Percentiles rank a stretch among this genome's conserved stretches.
Evolutionary conservation across 495 filamentous ascomycete genomes (phyloP).

Genomic region (Aspergillus affinis): DNA sequence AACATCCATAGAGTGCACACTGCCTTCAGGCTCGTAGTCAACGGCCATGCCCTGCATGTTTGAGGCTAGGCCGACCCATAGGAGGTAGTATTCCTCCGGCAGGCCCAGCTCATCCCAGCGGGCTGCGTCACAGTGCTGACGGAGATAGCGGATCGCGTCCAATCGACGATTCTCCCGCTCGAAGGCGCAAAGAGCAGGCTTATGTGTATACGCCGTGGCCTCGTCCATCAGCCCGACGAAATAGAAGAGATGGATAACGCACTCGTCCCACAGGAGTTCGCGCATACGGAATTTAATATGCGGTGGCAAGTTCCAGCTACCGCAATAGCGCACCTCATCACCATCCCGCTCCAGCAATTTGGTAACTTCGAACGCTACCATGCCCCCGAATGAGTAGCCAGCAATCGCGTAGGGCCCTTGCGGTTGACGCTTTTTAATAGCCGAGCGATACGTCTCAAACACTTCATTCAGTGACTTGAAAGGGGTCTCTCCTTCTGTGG

Average conservation of each 20-base stretch:
- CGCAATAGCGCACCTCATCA: constrained; percentile 29
- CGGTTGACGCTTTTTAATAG: constrained; percentile 48
- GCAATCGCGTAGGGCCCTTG: constrained; percentile 56
- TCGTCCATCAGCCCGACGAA: constrained; percentile 51
- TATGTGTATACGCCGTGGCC: constrained; percentile 18
- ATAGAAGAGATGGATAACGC: constrained; percentile 46
- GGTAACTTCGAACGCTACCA: constrained; percentile 55
- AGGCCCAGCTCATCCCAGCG: constrained; percentile 43
- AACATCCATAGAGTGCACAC: constrained; percentile 45
- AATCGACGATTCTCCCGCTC: constrained; percentile 6
- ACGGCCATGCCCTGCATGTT: constrained; percentile 43
- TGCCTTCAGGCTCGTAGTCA: constrained; percentile 52
- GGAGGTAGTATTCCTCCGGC: constrained; percentile 22
- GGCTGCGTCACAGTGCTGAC: constrained; percentile 1
- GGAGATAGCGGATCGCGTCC: constrained; percentile 17
- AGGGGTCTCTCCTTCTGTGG: constrained; percentile 22
- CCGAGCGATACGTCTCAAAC: constrained; percentile 38
- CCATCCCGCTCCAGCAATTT: constrained; percentile 43
- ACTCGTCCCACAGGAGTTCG: constrained; percentile 44
- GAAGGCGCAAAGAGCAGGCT: neutral
- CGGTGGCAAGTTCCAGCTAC: constrained; percentile 43
- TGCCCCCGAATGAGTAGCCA: constrained; percentile 54
- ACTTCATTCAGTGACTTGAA: constrained; percentile 38
- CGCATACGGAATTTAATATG: constrained; percentile 55
- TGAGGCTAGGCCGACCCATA: constrained; percentile 45